Evolutionary conservation across 371 early-diverging fungal genomes (phyloP).

Genomic region (Lichtheimia corymbifera): DNA sequence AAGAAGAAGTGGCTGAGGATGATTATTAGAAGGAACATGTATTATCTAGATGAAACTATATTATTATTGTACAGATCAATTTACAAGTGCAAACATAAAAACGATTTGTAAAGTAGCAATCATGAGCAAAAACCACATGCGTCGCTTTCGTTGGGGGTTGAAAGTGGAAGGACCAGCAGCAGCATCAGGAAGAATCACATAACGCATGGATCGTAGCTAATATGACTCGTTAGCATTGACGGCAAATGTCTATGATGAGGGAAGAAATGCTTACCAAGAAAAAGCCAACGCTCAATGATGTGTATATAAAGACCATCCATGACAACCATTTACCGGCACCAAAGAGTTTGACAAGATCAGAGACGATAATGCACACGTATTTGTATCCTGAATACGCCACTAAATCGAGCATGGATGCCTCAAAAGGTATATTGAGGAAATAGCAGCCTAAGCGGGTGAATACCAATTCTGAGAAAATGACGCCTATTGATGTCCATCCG

Average conservation of each 20-base stretch:
- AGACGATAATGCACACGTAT: slow-evolving; percentile 81
- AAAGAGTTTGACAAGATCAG: slow-evolving; percentile 53
- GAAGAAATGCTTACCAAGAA: slow-evolving; percentile 30
- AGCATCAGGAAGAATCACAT: slow-evolving; percentile 87
- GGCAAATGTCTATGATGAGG: no score
- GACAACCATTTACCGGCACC: slow-evolving; percentile 53
- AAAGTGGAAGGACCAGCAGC: slow-evolving; percentile 72
- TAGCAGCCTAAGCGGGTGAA: slow-evolving; percentile 87
- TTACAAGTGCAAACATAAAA: slow-evolving; percentile 78
- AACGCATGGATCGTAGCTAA: slow-evolving; percentile 84
- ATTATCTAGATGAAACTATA: slow-evolving; percentile 10
- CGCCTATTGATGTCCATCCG: slow-evolving; percentile 82
- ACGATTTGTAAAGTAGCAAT: slow-evolving; percentile 83
- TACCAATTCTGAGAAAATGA: slow-evolving; percentile 81
- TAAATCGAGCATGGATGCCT: slow-evolving; percentile 86
- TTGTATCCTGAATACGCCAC: slow-evolving; percentile 96
- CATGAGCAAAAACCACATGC: slow-evolving; percentile 87
- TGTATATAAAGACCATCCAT: slow-evolving; percentile 74
- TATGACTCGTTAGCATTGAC: not conserved
- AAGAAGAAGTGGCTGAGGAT: slow-evolving; percentile 45
- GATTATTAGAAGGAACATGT: slow-evolving; percentile 14
- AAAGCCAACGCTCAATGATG: slow-evolving; percentile 80
- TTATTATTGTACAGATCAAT: slow-evolving; percentile 12
- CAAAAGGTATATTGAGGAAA: slow-evolving; percentile 85
- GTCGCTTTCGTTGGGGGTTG: slow-evolving; percentile 75